Conservation (phyloP, 2,329 filamentous ascomycete species). For the Ophiostoma sp. region DNA sequence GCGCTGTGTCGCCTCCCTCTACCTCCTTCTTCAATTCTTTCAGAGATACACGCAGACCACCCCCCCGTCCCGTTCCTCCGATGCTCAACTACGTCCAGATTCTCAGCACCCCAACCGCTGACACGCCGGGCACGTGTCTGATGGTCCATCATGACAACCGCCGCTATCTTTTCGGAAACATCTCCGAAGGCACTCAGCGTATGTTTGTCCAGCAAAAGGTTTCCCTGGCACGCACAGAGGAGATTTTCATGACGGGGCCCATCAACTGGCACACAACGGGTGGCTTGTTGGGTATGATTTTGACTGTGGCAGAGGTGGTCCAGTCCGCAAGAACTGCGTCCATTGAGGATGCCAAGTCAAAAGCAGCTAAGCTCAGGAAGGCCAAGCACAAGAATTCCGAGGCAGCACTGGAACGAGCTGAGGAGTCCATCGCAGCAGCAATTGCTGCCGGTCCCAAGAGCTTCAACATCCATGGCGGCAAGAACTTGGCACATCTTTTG, state of each 20-base stretch:
- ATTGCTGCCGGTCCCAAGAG: slow-evolving; percentile 27
- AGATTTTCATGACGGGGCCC: slow-evolving; percentile 77
- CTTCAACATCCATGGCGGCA: slow-evolving; percentile 69
- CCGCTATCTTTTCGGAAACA: slow-evolving; percentile 77
- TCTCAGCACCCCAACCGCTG: slow-evolving; percentile 74
- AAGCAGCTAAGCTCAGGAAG: slow-evolving; percentile 17
- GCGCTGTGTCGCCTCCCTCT: background rate
- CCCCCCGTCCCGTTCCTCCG: background rate
- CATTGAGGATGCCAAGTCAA: slow-evolving; percentile 31
- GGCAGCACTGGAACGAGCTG: background rate
- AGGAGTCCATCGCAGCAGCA: background rate
- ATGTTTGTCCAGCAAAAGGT: slow-evolving; percentile 63
- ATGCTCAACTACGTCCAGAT: slow-evolving; percentile 76
- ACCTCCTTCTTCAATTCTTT: background rate
- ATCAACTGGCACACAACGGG: slow-evolving; percentile 72
- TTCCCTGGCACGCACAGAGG: slow-evolving; percentile 58
- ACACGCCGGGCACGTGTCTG: slow-evolving; percentile 75
- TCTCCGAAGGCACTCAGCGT: slow-evolving; percentile 80
- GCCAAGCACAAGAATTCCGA: slow-evolving; percentile 16
- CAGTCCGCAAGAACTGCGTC: slow-evolving; percentile 42
- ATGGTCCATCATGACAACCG: slow-evolving; percentile 74
- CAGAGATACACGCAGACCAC: background rate
- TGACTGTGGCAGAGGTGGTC: slow-evolving; percentile 71
- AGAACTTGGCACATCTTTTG: slow-evolving; percentile 72
- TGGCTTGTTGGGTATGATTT: slow-evolving; percentile 75